Conservation (phyloP, 2,329 filamentous ascomycete species). For the Boeremia exigua region DNA sequence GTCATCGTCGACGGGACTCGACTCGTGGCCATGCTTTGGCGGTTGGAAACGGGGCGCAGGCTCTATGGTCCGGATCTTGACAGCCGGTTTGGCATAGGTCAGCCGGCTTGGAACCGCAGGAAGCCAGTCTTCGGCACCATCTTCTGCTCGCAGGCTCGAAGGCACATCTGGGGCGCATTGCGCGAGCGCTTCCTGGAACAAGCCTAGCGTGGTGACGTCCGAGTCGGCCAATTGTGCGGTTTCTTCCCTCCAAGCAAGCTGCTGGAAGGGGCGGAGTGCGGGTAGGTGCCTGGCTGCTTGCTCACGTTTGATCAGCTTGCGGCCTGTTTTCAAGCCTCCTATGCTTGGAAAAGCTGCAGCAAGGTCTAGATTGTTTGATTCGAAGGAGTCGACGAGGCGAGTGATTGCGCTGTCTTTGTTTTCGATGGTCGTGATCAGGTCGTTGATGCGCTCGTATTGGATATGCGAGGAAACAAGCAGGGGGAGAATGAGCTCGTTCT, state of each 20-base stretch:
- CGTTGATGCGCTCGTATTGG: constrained; percentile 55
- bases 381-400: constrained; percentile 65
- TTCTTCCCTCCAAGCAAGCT: constrained; percentile 52
- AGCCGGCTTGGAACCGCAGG: constrained; percentile 20
- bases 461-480: constrained; percentile 57
- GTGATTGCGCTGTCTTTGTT: constrained; percentile 66
- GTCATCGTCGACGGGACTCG: constrained; percentile 35
- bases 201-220: constrained; percentile 35
- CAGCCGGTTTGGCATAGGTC: constrained; percentile 9
- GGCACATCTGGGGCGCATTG: constrained; percentile 38
- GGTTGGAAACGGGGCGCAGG: constrained; percentile 5
- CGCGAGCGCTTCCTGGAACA: constrained; percentile 44
- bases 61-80: constrained; percentile 19
- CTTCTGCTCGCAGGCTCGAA: constrained; percentile 25
- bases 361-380: constrained; percentile 62
- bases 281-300: constrained; percentile 62
- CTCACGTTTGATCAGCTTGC: constrained; percentile 54
- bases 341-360: constrained; percentile 63
- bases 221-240: constrained; percentile 33
- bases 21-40: constrained; percentile 6
- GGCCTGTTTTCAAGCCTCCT: constrained; percentile 53
- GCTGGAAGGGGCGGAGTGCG: constrained; percentile 62
- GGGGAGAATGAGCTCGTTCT: constrained; percentile 59
- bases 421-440: constrained; percentile 57
- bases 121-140: constrained; percentile 32